Percentiles rank a stretch among this genome's conserved stretches.
phyloP scores from a whole-genome alignment of 2,329 filamentous ascomycete genomes.

The Tolypocladium inflatum region DNA sequence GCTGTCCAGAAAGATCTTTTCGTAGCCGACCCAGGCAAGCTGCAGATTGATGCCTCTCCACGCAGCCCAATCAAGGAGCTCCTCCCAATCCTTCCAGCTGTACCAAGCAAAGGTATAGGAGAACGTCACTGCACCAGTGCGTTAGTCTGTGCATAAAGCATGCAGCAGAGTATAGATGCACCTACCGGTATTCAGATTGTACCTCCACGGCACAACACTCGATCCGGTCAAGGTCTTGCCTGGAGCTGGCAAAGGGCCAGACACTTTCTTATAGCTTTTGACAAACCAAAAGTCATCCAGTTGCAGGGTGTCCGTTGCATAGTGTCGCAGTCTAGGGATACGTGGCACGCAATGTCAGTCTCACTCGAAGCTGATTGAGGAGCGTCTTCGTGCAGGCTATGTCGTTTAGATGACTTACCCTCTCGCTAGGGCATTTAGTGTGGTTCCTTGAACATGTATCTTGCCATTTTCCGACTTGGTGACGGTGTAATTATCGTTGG shows the following conservation, averaged over 20 bases:
- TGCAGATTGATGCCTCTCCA: constrained; percentile 41
- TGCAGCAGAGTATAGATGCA: neutral
- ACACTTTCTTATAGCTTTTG: neutral
- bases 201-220: constrained; percentile 16
- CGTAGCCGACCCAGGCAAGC: constrained; percentile 40
- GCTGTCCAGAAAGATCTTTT: constrained; percentile 38
- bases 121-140: constrained; percentile 30
- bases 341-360: neutral
- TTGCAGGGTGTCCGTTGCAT: constrained; percentile 9
- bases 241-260: constrained; percentile 2
- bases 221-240: constrained; percentile 3
- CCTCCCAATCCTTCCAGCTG: constrained; percentile 44
- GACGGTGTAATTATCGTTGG: constrained; percentile 12
- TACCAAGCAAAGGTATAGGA: constrained; percentile 42
- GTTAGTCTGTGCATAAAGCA: neutral
- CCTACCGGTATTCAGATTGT: constrained; percentile 40
- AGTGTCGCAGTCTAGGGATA: constrained; percentile 8
- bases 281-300: constrained; percentile 10
- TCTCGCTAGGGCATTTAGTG: constrained; percentile 11
- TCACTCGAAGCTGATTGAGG: neutral
- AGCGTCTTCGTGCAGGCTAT: no score
- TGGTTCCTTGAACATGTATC: constrained; percentile 10
- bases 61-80: constrained; percentile 42
- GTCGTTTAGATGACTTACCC: constrained; percentile 4
- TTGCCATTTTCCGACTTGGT: constrained; percentile 3